These are phyloP conservation scores for Trametes polyzona DNA, from an alignment of 1,284 basidiomycete genomes.

Conservation along the genomic window DNA sequence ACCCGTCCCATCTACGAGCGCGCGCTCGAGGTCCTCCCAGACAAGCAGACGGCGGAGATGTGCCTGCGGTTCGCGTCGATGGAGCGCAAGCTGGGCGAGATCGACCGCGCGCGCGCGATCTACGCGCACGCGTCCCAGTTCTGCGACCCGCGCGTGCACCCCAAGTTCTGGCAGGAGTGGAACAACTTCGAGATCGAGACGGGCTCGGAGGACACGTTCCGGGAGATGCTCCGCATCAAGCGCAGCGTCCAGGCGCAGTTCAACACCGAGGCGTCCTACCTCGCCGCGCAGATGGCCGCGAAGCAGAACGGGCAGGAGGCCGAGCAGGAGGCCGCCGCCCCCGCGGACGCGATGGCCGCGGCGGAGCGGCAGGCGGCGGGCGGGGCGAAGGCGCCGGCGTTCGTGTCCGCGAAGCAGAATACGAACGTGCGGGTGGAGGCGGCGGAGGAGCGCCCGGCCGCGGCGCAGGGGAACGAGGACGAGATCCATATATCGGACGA, in stretches of 20 bases:
- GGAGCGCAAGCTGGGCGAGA: slow-evolving; percentile 98
- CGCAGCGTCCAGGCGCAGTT: slow-evolving; percentile 97
- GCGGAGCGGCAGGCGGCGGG: slow-evolving; percentile 48
- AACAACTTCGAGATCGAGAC: slow-evolving; percentile 97
- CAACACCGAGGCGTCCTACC: slow-evolving; percentile 93
- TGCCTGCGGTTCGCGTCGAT: slow-evolving; percentile 94
- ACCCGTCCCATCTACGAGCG: slow-evolving; percentile 97
- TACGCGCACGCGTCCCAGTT: slow-evolving; percentile 98
- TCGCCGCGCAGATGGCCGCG: slow-evolving; percentile 83
- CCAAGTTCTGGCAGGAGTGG: slow-evolving; percentile 97
- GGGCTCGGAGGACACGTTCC: slow-evolving; percentile 97
- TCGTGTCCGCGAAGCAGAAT: slow-evolving; percentile 41
- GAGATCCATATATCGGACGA: slow-evolving; percentile 88
- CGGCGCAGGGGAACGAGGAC: slow-evolving; percentile 61
- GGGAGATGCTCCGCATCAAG: slow-evolving; percentile 98
- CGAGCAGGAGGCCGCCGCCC: slow-evolving; percentile 56
- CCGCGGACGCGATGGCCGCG: slow-evolving; percentile 73
- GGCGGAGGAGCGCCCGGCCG: slow-evolving; percentile 28
- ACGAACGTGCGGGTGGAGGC: slow-evolving; percentile 30
- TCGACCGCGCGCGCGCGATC: slow-evolving; percentile 95
- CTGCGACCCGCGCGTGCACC: slow-evolving; percentile 91
- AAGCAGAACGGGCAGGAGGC: slow-evolving; percentile 56
- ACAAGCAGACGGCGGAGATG: slow-evolving; percentile 96
- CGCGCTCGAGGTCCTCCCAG: slow-evolving; percentile 92
- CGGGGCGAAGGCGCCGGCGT: slow-evolving; percentile 40